Conservation (phyloP, 495 filamentous ascomycete species). For the Penicillium antarcticum region DNA sequence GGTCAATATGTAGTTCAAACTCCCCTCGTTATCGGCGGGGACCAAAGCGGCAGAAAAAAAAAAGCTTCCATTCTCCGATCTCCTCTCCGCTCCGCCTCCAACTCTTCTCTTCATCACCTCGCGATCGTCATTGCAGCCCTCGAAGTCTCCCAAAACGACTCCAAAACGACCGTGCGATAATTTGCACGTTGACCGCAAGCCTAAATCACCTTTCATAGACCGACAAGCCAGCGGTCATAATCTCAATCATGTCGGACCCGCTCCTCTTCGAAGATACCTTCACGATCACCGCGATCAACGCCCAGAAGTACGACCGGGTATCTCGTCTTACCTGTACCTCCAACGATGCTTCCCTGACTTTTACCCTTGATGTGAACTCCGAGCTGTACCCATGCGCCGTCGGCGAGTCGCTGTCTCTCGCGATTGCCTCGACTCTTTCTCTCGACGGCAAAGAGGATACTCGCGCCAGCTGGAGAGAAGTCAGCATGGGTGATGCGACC, state of each 20-base stretch:
- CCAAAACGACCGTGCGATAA: background rate
- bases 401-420: constrained; percentile 72
- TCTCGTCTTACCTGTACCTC: constrained; percentile 72
- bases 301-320: constrained; percentile 91
- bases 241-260: constrained; percentile 61
- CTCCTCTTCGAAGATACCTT: constrained; percentile 92
- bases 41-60: constrained; percentile 30
- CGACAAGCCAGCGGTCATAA: constrained; percentile 18
- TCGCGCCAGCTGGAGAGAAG: constrained; percentile 72
- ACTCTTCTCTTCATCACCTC: constrained; percentile 5
- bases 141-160: background rate
- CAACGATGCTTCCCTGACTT: constrained; percentile 63
- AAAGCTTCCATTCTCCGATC: constrained; percentile 26
- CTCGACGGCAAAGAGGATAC: constrained; percentile 76
- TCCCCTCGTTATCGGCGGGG: constrained; percentile 27
- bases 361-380: constrained; percentile 90
- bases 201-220: background rate
- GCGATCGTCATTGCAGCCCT: constrained; percentile 1
- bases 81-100: constrained; percentile 14
- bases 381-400: constrained; percentile 78
- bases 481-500: constrained; percentile 66
- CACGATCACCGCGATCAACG: constrained; percentile 71
- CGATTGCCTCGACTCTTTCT: constrained; percentile 77
- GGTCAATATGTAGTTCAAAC: background rate
- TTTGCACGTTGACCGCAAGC: background rate